phyloP scores from a whole-genome alignment of 768 basidiomycete species.

The Myochromella boudieri region DNA sequence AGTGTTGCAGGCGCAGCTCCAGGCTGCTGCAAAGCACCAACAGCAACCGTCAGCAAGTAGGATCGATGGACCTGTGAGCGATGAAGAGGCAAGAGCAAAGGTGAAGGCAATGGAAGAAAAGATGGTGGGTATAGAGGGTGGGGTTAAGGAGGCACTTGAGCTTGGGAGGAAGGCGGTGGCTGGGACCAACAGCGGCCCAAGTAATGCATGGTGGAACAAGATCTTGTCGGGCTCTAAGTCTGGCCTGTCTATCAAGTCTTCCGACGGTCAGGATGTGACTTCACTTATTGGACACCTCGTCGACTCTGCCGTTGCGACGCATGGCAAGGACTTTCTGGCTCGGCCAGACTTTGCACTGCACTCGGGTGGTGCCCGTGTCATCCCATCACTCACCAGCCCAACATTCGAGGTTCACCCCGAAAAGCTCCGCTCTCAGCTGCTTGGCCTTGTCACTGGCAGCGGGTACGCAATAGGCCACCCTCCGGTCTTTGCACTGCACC shows the following conservation, averaged over 20 bases:
- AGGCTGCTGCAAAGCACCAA: constrained; percentile 27
- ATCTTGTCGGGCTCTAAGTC: constrained; percentile 54
- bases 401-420: constrained; percentile 67
- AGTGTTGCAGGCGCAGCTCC: constrained; percentile 43
- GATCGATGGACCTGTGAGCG: constrained; percentile 27
- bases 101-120: constrained; percentile 62
- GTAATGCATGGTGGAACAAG: constrained; percentile 68
- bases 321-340: constrained; percentile 75
- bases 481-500: constrained; percentile 86
- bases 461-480: constrained; percentile 71
- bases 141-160: constrained; percentile 73
- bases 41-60: constrained; percentile 15
- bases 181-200: constrained; percentile 27
- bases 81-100: constrained; percentile 58
- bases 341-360: constrained; percentile 85
- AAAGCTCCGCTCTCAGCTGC: constrained; percentile 44
- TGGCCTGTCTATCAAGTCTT: constrained; percentile 64
- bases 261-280: constrained; percentile 72
- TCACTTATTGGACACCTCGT: constrained; percentile 74
- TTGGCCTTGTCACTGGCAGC: constrained; percentile 60
- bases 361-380: constrained; percentile 76
- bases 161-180: constrained; percentile 49
- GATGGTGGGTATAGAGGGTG: constrained; percentile 58
- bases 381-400: constrained; percentile 81
- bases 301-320: constrained; percentile 66